Evolutionary conservation across 2,329 filamentous ascomycete genomes (phyloP), one percentile per base, ranked within the genome.

Genomic region (Pseudocercospora eumusae): DNA sequence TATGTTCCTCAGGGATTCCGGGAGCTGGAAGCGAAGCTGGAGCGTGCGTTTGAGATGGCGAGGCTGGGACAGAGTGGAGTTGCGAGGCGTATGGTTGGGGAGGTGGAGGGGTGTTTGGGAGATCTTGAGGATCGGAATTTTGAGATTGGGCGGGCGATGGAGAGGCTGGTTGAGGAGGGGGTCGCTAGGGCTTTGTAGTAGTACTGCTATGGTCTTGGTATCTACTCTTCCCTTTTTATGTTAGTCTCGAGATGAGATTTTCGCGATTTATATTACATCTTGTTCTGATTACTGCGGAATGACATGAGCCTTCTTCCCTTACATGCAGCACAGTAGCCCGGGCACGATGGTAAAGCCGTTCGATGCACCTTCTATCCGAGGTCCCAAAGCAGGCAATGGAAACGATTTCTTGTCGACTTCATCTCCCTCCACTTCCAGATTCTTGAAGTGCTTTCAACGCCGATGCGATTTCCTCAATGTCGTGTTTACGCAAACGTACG

Each of bases 301-400:
- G n/a, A n/a, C n/a, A n/a, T n/a, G n/a, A n/a, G n/a, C n/a, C n/a
- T n/a, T n/a, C n/a, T n/a, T n/a, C n/a, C n/a, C n/a, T n/a, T n/a
- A n/a, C n/a, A n/a, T n/a, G n/a, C n/a, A n/a, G n/a, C n/a, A n/a
- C n/a, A n/a, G n/a, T 20, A 49, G 11, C 3, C 45, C 45, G 4
- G 20, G 45, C 45, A 49, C 45, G 9, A 49, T 49, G 45, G 45
- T 49, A 13, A 49, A 49, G 11, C 45, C 45, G 10, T 49, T 49
- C n/a, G 45, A 49, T 21, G 45, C 45, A 8, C 7, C 25, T 10
- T 25, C 45, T 3, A 49, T 20, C 21, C 45, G 18, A 13, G 18
- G 18, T 25, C 45, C 45, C 8, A 49, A 49, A 1, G 11, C 25
- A 3, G 45, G 45, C 8, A 49, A 10, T 10, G 45, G 45, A 49